Conservation (phyloP, 164 flowering plant species). For the Liquidambar formosana region DNA sequence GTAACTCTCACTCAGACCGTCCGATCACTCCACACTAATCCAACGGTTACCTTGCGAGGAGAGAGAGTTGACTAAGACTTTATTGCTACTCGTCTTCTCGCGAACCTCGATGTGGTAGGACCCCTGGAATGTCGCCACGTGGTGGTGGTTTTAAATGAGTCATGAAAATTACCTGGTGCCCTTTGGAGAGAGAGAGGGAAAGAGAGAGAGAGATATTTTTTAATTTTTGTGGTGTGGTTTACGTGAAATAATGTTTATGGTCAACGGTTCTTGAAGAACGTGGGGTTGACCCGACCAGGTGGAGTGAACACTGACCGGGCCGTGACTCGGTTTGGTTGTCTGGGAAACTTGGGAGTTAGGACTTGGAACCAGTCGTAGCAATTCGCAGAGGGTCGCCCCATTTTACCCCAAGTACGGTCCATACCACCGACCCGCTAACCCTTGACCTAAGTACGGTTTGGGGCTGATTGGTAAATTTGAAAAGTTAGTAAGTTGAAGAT, state of each 20-base stretch:
- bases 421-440: no score
- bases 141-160: background rate
- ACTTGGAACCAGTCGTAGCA: no score
- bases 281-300: conserved; percentile 1
- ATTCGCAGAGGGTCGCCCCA: no score
- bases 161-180: conserved; percentile 2
- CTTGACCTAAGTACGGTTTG: no score
- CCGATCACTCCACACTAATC: background rate
- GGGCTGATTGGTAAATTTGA: no score
- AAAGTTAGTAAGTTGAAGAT: no score
- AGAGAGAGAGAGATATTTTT: background rate
- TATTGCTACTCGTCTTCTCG: background rate
- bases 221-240: background rate
- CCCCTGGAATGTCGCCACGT: background rate
- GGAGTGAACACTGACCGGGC: no score
- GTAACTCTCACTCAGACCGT: conserved; percentile 5
- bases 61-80: conserved; percentile 22
- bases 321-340: no score
- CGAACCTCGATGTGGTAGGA: background rate
- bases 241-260: background rate
- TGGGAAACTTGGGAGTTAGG: no score
- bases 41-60: background rate
- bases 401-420: no score
- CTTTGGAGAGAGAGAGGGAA: background rate
- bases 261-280: background rate